A percentile compares a stretch with the other conserved stretches of the same genome.
phyloP scores from a whole-genome alignment of 2,329 filamentous ascomycete genomes.

The Berkeleyomyces basicola region DNA sequence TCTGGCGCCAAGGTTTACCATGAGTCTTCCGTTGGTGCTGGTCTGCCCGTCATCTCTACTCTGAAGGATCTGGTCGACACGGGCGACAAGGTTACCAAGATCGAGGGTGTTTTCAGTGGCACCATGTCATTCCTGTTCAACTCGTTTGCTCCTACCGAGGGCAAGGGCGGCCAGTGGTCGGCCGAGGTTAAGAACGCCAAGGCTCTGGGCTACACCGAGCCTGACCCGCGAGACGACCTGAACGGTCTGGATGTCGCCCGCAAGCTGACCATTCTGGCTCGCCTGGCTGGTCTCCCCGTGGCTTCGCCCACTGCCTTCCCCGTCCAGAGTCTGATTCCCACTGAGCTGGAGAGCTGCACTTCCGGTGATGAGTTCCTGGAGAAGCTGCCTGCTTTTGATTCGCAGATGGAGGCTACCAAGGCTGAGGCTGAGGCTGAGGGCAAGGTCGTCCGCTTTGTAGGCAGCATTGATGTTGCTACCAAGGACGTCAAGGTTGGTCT shows the following conservation, averaged over 20 bases:
- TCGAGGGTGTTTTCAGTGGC: conserved; percentile 94
- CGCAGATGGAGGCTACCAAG: conserved; percentile 80
- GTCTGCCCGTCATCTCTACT: conserved; percentile 83
- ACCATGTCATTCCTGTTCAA: conserved; percentile 99
- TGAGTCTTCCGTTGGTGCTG: conserved; percentile 86
- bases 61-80: conserved; percentile 89
- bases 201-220: conserved; percentile 81
- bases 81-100: conserved; percentile 76
- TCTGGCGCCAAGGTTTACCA: conserved; percentile 78
- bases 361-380: conserved; percentile 77
- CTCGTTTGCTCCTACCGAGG: conserved; percentile 71
- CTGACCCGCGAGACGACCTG: conserved; percentile 70
- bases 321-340: conserved; percentile 83
- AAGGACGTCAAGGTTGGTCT: conserved; percentile 81
- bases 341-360: conserved; percentile 58
- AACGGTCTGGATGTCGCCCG: conserved; percentile 86
- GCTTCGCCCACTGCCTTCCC: conserved; percentile 79
- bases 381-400: conserved; percentile 65
- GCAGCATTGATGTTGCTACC: conserved; percentile 71
- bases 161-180: conserved; percentile 65
- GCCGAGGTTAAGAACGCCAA: conserved; percentile 86
- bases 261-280: conserved; percentile 86
- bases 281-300: conserved; percentile 65
- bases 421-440: conserved; percentile 67
- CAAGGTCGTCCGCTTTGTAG: conserved; percentile 88